Evolutionary conservation across 192 early-diverging fungal genomes (phyloP).

Genomic region (Mortierella claussenii): DNA sequence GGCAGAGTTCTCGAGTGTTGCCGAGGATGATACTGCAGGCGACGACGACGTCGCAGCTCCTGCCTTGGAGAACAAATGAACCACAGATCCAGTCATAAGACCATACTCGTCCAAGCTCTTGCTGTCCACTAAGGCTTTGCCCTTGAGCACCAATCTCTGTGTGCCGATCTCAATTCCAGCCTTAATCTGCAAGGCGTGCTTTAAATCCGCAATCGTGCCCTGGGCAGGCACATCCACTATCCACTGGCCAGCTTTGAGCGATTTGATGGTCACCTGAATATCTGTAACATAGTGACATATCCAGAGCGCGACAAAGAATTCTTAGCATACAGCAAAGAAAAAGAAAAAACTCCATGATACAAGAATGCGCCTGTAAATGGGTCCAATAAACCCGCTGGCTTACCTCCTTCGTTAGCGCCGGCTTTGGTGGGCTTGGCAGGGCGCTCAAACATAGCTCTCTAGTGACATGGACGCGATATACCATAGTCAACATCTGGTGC

Average conservation of each 20-base stretch:
- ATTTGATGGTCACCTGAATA: slow-evolving; percentile 57
- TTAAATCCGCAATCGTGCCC: slow-evolving; percentile 53
- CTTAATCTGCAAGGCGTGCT: slow-evolving; percentile 48
- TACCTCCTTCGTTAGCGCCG: slow-evolving; percentile 40
- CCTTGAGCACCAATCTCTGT: slow-evolving; percentile 69
- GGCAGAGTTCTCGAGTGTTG: no score
- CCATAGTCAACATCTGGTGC: no score
- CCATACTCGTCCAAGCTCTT: slow-evolving; percentile 63
- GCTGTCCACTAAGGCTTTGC: slow-evolving; percentile 66
- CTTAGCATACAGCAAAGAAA: no score
- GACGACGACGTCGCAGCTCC: slow-evolving; percentile 13
- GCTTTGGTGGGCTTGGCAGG: slow-evolving; percentile 27
- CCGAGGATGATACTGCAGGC: background rate
- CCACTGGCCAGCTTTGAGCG: slow-evolving; percentile 56
- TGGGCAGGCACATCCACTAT: slow-evolving; percentile 47
- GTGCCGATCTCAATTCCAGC: slow-evolving; percentile 34
- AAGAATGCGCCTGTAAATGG: no score
- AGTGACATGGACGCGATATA: no score
- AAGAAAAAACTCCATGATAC: no score
- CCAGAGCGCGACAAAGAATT: no score
- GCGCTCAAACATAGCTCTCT: slow-evolving; percentile 46
- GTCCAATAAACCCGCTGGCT: background rate
- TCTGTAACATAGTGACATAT: no score
- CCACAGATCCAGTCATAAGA: slow-evolving; percentile 50
- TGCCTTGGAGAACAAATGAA: slow-evolving; percentile 64